A percentile compares a stretch with the other conserved stretches of the same genome.
phyloP scores from a whole-genome alignment of 1,284 basidiomycete genomes.

The Phenoliferia sp. region DNA sequence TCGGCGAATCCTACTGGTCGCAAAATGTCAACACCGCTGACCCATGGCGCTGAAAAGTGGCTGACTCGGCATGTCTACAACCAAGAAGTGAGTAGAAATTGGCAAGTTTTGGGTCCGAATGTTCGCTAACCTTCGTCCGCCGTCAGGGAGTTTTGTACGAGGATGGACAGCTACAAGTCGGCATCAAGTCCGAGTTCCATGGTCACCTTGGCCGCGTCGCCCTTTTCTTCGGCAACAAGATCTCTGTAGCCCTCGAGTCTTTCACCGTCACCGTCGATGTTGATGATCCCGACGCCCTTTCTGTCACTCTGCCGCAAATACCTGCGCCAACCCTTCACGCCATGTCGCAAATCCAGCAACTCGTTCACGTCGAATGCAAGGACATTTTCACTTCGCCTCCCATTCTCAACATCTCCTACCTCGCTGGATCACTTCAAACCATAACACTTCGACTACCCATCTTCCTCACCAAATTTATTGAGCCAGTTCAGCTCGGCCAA shows the following conservation, averaged over 20 bases:
- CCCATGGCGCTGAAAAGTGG: slow-evolving; percentile 55
- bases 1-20: slow-evolving; percentile 20
- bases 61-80: slow-evolving; percentile 77
- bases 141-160: slow-evolving; percentile 69
- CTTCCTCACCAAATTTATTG: slow-evolving; percentile 85
- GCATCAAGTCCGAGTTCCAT: slow-evolving; percentile 93
- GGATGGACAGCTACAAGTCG: slow-evolving; percentile 90
- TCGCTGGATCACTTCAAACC: slow-evolving; percentile 85
- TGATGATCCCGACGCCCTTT: slow-evolving; percentile 66
- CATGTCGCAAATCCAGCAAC: slow-evolving; percentile 84
- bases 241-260: slow-evolving; percentile 70
- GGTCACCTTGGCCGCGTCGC: slow-evolving; percentile 85
- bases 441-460: slow-evolving; percentile 80
- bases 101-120: neutral
- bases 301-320: slow-evolving; percentile 82
- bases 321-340: slow-evolving; percentile 68
- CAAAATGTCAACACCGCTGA: slow-evolving; percentile 24
- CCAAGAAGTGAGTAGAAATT: slow-evolving; percentile 58
- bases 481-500: slow-evolving; percentile 76
- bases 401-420: slow-evolving; percentile 80
- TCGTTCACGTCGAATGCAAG: slow-evolving; percentile 91
- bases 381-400: slow-evolving; percentile 73
- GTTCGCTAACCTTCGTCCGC: neutral
- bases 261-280: slow-evolving; percentile 80
- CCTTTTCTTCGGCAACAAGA: slow-evolving; percentile 94